Evolutionary conservation across 1,284 basidiomycete genomes (phyloP).

Genomic region (Marasmius tenuissimus): DNA sequence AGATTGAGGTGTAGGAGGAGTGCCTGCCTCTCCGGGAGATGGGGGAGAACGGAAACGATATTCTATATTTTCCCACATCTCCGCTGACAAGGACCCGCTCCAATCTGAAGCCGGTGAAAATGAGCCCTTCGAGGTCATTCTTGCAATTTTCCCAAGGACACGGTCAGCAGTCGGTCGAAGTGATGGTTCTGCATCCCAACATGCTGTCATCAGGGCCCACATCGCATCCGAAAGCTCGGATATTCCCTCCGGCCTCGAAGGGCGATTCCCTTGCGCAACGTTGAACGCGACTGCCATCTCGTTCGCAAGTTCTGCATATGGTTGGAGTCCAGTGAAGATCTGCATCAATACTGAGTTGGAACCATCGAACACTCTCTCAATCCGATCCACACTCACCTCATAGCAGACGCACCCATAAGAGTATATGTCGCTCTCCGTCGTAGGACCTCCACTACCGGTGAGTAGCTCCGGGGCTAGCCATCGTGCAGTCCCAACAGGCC

Average conservation of each 20-base stretch:
- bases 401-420: conserved; percentile 21
- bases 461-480: not conserved
- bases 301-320: conserved; percentile 11
- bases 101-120: too few species aligned
- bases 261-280: conserved; percentile 8
- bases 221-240: conserved; percentile 1
- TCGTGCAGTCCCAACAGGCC: not conserved
- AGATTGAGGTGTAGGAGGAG: too few species aligned
- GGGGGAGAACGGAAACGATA: too few species aligned
- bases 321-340: conserved; percentile 17
- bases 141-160: too few species aligned
- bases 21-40: too few species aligned
- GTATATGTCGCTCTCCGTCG: not conserved
- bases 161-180: too few species aligned
- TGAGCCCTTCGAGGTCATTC: too few species aligned
- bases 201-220: conserved; percentile 15
- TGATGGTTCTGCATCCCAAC: not conserved
- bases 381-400: conserved; percentile 17
- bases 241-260: not conserved
- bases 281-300: conserved; percentile 14
- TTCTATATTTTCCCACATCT: too few species aligned
- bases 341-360: not conserved
- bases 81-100: too few species aligned
- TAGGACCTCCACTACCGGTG: too few species aligned
- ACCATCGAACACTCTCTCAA: not conserved